Base-by-base conservation (phyloP, 352 stramenopile genomes). In the Pythium rhizo-oryzae region DNA sequence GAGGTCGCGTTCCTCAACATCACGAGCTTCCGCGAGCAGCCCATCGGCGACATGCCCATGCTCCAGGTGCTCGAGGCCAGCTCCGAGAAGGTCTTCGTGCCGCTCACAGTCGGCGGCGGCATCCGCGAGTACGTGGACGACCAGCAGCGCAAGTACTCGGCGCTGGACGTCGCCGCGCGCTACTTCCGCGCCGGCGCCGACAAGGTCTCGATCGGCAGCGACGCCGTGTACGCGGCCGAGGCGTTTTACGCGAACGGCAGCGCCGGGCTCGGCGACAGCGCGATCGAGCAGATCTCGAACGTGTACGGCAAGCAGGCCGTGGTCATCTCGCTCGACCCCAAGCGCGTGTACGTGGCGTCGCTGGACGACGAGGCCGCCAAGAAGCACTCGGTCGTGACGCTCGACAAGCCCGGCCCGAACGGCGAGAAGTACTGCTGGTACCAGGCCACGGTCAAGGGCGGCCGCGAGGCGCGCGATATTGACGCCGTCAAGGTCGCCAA, bases 1-100 rank as follows among this genome's bases (percentile, higher is more conserved):
- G 97, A 99, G 74, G 96, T 99, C 69, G 89, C 93, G 24, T 99
- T 99, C 77, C 80, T 99, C 37, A 99, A 99, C 84, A 99, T 99
- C 68, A 99, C 95, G n/a, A 98, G 91, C 74, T 99, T 99, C 75
- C 85, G 97, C 35, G 92, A 99, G 72, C 93, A 98, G 59, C 94
- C 98, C 11, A 94, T 99, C 63, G 96, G 97, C 52, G 97, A 99
- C 71, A 85, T 98, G 70, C 97, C 97, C 16, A 99, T 99, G 96
- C 86, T 99, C 13, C 84, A 92, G 63, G 95, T 99, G 49, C 81
- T 99, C 1, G 92, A 99, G 67, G 82, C 93, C 59, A 96, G 95
- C 52, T 99, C 94, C 1, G 90, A 98, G 75, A 90, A 82, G 37
- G 97, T 99, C 24, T 99, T 99, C 78, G 97, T 99, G 49, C 97